Conservation (phyloP, 2,329 filamentous ascomycete genomes). For the Aspergillus arachidicola region DNA sequence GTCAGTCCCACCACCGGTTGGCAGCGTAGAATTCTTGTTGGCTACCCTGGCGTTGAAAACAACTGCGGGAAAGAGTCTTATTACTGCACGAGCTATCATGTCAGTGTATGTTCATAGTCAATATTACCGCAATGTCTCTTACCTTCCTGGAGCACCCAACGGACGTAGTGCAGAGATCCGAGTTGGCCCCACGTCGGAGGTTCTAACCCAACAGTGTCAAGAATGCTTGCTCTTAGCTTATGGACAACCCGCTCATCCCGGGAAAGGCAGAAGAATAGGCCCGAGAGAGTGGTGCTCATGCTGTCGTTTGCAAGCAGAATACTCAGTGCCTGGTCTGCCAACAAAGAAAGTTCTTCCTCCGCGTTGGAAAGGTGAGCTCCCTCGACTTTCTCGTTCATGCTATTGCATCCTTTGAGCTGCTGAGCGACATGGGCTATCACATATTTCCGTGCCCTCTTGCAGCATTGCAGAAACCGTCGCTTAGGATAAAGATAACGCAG, state of each 20-base stretch:
- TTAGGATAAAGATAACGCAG: conserved; percentile 1
- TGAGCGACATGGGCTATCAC: background rate
- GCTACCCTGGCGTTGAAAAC: conserved; percentile 10
- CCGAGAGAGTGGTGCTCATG: conserved; percentile 18
- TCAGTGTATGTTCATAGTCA: rapidly evolving
- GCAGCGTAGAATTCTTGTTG: conserved; percentile 20
- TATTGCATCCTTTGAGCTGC: background rate
- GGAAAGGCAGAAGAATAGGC: conserved; percentile 14
- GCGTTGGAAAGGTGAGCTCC: no score
- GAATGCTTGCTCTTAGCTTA: conserved; percentile 5
- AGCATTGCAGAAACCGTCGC: background rate
- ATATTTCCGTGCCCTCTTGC: background rate
- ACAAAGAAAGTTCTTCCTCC: background rate
- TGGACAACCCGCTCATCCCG: conserved; percentile 6
- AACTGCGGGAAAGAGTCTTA: conserved; percentile 10
- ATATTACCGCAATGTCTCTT: background rate
- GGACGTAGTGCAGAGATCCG: conserved; percentile 13
- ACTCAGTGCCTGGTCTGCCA: conserved; percentile 10
- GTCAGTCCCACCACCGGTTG: conserved; percentile 34
- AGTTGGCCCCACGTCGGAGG: conserved; percentile 14
- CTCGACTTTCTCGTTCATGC: background rate
- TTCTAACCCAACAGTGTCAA: conserved; percentile 3
- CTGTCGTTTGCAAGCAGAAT: conserved; percentile 17
- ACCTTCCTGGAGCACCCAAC: conserved; percentile 9
- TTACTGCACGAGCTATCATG: background rate